Evolutionary conservation across 129 eudicot species (phyloP).

Genomic region (Pseudognaphalium luteoalbum): DNA sequence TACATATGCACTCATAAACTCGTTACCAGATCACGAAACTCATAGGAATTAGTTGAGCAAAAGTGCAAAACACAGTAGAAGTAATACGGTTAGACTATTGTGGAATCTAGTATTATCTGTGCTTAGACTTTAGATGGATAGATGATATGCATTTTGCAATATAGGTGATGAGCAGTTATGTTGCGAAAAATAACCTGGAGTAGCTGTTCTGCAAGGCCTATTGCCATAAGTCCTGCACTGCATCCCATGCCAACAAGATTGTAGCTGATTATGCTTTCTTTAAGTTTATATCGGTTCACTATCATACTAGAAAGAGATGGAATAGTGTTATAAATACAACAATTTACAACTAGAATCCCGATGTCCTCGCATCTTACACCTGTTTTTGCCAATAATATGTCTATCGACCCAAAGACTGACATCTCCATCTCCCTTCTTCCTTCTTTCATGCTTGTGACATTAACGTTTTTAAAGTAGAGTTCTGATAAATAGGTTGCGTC

Average conservation of each 20-base stretch:
- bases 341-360: constrained; percentile 56
- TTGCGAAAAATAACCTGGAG: constrained; percentile 44
- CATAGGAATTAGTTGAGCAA: background rate
- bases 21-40: background rate
- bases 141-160: background rate
- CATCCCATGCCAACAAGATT: constrained; percentile 79
- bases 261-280: constrained; percentile 41
- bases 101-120: background rate
- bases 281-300: constrained; percentile 60
- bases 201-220: constrained; percentile 61
- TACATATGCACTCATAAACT: background rate
- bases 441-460: constrained; percentile 23
- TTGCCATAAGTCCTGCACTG: constrained; percentile 54
- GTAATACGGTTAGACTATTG: background rate
- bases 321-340: constrained; percentile 42
- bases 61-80: background rate
- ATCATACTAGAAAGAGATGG: constrained; percentile 57
- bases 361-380: constrained; percentile 41
- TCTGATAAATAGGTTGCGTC: constrained; percentile 54
- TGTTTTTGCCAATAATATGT: constrained; percentile 47
- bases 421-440: constrained; percentile 53
- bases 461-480: constrained; percentile 24
- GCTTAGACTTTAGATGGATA: constrained; percentile 3
- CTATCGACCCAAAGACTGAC: constrained; percentile 60
- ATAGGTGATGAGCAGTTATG: constrained; percentile 1